Evolutionary conservation across 2,329 filamentous ascomycete genomes (phyloP), one percentile per base, ranked within the genome.

Genomic region (Colletotrichum lini): DNA sequence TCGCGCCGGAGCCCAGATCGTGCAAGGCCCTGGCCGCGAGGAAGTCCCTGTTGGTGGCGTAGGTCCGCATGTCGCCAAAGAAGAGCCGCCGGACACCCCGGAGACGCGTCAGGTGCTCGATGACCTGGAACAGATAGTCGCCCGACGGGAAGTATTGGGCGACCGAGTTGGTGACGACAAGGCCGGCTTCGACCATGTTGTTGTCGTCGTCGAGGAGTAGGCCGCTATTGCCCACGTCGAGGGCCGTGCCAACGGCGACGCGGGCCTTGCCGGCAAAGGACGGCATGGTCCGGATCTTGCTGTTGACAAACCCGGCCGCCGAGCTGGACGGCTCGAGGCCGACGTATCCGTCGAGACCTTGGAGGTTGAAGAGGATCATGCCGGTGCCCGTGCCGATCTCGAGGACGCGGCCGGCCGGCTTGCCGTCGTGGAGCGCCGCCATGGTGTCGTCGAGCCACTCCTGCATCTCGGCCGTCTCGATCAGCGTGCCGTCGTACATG

Each of bases 401-500:
- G 0, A 80, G 69, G 0, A 80, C 75, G 23, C 73, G 1, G 70
- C 66, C 2, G 72, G 47, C 1, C 30, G 9, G 12, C n/a, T 13
- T 42, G 13, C 58, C 5, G 7, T 16, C 15, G 45, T 45, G 10
- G 67, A 73, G 15, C 75, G 72, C 12, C 62, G 62, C 0, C 1
- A 80, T 77, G 0, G 78, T 79, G n/a, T 80, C 79, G 10, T 79
- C 75, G 0, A 80, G 72, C 79, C 79, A 80, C 58, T 79, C 78
- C 2, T 76, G 61, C 79, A 80, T 80, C 30, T 80, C 77, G 0
- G 0, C 58, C 49, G 72, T 75, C 49, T 77, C 74, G 2, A 80
- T 78, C 0, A 67, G 16, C 0, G 13, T 67, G 2, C 78, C 79
- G 44, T 80, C 75, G 30, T 79, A 80, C 76, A 78, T 79, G 0